A percentile compares a stretch with the other conserved stretches of the same genome.
phyloP scores from a whole-genome alignment of 768 basidiomycete species.

The Lactarius trivialis region DNA sequence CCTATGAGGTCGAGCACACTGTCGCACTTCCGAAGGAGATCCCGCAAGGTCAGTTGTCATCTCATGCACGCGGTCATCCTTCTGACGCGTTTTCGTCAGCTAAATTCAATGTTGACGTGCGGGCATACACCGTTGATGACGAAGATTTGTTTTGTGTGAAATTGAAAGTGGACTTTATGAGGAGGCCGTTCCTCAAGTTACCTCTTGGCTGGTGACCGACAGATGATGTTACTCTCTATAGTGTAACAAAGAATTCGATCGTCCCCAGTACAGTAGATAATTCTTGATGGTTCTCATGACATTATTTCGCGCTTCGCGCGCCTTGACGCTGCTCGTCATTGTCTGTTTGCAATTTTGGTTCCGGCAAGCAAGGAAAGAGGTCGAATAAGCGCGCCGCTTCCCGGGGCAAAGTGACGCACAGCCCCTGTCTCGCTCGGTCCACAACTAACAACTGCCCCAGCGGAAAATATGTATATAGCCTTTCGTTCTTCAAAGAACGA shows the following conservation, averaged over 20 bases:
- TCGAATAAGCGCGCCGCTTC: constrained; percentile 5
- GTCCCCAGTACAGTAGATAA: not conserved
- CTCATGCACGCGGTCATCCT: not conserved
- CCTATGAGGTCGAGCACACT: constrained; percentile 70
- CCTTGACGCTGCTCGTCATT: not conserved
- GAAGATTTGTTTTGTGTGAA: constrained; percentile 76
- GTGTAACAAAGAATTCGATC: not conserved
- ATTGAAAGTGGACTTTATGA: constrained; percentile 73
- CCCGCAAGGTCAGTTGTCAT: constrained; percentile 51
- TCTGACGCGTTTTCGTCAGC: constrained; percentile 42
- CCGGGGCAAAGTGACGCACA: constrained; percentile 19
- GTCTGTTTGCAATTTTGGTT: not conserved
- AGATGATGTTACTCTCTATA: not conserved
- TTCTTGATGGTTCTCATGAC: not conserved
- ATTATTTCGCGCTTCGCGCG: not conserved
- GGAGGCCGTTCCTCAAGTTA: constrained; percentile 26
- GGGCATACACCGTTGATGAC: constrained; percentile 65
- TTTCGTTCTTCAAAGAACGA: not conserved
- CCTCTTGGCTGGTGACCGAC: constrained; percentile 28
- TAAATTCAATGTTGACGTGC: constrained; percentile 70
- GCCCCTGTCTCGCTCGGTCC: constrained; percentile 1
- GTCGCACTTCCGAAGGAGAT: constrained; percentile 89
- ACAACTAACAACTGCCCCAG: constrained; percentile 2
- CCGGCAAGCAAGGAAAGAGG: not conserved
- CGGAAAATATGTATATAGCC: not conserved